Base-by-base conservation (phyloP, 129 eudicot genomes). In the Lactuca sativa region DNA sequence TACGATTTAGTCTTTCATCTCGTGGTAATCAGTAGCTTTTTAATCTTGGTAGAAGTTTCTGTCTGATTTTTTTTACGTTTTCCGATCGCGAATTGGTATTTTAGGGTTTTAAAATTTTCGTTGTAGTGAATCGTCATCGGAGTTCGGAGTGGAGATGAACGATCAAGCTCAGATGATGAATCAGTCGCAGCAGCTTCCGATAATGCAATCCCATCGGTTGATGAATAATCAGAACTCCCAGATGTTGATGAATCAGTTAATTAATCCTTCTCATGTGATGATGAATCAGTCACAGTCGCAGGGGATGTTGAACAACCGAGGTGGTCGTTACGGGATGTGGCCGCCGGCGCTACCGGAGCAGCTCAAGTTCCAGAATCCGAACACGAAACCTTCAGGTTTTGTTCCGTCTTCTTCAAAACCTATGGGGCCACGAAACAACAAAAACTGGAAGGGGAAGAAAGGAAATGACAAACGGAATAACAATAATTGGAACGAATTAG, bases 361-460 rank as follows among this genome's bases (percentile, higher is more conserved):
- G 33, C 16, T 74, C 37, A 80, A 77, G 64, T 77, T 70, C 54
- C 79, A 63, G 15, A 79, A 60, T 40, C 81, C 74, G 57, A 86
- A 70, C 21, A 44, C 61, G 61, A 62, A 69, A 58, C 74, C 72
- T 21, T 74, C 80, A 3, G 77, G 76, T 14, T 78, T 52, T 13
- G 65, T 57, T 53, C 59, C 73, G 38, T 48, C 68, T 30, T 51
- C 74, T 4, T n/a, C 63, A 49, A 76, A 76, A 13, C 41, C 66
- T 2, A 55, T 78, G 59, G 86, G 86, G 12, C 82, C 84, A 10
- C 69, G 87, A 31, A 71, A 74, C 62, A 59, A 74, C 7, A 82
- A 52, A 14, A 91, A 82, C 17, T 82, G 97, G 95, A 91, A 91
- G 75, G 89, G 81, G 1, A 85, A 80, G 30, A 83, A 74, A 61